phyloP scores from a whole-genome alignment of 495 filamentous ascomycete genomes.

The Cenococcum geophilum region DNA sequence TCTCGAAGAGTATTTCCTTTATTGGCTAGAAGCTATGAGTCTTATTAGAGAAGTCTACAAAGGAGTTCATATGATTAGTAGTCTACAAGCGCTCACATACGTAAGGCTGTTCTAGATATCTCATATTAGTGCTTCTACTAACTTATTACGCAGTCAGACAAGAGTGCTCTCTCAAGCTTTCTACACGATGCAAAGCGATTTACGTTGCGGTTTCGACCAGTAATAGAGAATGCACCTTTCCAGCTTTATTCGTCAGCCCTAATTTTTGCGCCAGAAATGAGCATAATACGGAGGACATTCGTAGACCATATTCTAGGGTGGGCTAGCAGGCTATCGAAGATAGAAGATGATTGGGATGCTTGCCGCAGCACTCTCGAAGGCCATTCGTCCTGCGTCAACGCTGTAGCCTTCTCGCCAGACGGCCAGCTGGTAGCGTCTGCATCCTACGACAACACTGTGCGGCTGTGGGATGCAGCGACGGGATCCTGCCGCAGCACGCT shows the following conservation, averaged over 20 bases:
- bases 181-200: no score
- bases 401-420: no score
- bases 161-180: slow-evolving; percentile 22
- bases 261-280: no score
- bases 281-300: no score
- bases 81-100: not conserved
- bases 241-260: slow-evolving; percentile 33
- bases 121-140: slow-evolving; percentile 1
- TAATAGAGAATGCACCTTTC: slow-evolving; percentile 30
- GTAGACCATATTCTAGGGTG: slow-evolving; percentile 19
- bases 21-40: slow-evolving; percentile 42
- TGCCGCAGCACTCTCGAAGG: no score
- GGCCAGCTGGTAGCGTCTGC: no score
- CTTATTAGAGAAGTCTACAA: slow-evolving; percentile 29
- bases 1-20: slow-evolving; percentile 36
- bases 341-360: slow-evolving; percentile 14
- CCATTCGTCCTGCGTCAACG: no score
- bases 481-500: no score
- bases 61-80: not conserved
- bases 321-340: slow-evolving; percentile 6
- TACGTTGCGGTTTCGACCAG: slow-evolving; percentile 23
- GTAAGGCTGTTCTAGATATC: not conserved
- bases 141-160: not conserved
- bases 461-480: no score
- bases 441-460: no score